Conservation (phyloP, 73 alveolate genomes). For the Effrenium voratum region DNA sequence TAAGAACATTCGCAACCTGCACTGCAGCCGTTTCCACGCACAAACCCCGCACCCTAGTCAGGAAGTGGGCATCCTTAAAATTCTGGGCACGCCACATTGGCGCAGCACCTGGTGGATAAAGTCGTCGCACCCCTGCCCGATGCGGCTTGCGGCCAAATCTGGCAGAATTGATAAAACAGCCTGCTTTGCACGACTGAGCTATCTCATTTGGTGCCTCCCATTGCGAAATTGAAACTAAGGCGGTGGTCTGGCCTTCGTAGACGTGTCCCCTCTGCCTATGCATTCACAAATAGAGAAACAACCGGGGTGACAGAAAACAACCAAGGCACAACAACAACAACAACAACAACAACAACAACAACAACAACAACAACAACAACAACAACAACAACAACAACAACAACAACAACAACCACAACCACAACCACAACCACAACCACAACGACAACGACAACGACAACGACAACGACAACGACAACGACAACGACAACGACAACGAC, state of each 20-base stretch:
- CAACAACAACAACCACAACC: background rate
- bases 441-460: background rate
- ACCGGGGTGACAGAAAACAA: background rate
- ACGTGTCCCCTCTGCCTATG: too few relatives aligned
- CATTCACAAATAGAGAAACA: too few relatives aligned
- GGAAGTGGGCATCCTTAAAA: too few relatives aligned
- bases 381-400: background rate
- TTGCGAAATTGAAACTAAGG: too few relatives aligned
- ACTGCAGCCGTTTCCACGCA: too few relatives aligned
- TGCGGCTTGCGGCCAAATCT: too few relatives aligned
- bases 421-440: background rate
- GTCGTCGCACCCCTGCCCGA: constrained; percentile 44
- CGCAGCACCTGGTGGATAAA: constrained; percentile 49
- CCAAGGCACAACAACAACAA: background rate
- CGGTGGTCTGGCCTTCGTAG: too few relatives aligned
- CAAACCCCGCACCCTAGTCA: too few relatives aligned
- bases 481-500: background rate
- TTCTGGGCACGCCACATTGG: constrained; percentile 23
- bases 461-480: background rate
- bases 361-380: background rate
- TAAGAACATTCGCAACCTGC: too few relatives aligned
- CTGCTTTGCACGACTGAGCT: too few relatives aligned
- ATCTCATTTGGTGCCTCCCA: too few relatives aligned
- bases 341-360: background rate
- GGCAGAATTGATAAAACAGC: too few relatives aligned